Conservation (phyloP, 805 yeast genomes). For the Sugiyamaella valdiviana region DNA sequence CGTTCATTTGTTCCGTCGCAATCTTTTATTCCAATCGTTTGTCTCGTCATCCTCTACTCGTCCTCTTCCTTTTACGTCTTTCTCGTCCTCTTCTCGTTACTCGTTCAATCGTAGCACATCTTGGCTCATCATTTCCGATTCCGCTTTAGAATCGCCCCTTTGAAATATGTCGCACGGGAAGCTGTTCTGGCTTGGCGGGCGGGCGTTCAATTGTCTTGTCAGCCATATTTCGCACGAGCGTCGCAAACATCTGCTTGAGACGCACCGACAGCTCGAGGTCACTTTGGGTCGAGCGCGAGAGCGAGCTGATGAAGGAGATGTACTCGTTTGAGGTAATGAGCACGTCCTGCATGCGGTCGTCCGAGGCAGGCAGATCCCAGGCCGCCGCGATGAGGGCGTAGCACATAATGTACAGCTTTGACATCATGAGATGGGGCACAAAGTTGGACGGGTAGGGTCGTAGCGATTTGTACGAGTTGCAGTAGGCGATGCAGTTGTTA, state of each 20-base stretch:
- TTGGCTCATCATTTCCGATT: neutral
- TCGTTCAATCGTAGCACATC: neutral
- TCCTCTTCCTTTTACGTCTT: no score
- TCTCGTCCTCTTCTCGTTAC: neutral
- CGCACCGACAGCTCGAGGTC: neutral
- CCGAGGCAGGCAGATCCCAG: neutral
- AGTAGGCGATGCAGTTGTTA: neutral
- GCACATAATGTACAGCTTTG: neutral
- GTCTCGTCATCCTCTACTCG: neutral
- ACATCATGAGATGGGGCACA: neutral
- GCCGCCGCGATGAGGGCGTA: neutral
- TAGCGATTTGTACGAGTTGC: conserved; percentile 1
- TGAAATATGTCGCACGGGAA: neutral
- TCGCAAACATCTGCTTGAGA: neutral
- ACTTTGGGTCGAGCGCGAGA: neutral
- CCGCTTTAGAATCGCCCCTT: neutral
- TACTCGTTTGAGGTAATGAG: neutral
- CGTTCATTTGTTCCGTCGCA: no score
- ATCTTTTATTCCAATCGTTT: no score
- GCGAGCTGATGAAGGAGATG: neutral
- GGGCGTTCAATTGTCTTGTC: neutral
- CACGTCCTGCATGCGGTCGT: neutral
- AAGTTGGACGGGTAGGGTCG: neutral
- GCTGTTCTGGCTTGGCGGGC: neutral
- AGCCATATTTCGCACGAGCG: neutral